Evolutionary conservation across 1,139 yeast species (phyloP).

Genomic region (Tardiomyces depauwii): DNA sequence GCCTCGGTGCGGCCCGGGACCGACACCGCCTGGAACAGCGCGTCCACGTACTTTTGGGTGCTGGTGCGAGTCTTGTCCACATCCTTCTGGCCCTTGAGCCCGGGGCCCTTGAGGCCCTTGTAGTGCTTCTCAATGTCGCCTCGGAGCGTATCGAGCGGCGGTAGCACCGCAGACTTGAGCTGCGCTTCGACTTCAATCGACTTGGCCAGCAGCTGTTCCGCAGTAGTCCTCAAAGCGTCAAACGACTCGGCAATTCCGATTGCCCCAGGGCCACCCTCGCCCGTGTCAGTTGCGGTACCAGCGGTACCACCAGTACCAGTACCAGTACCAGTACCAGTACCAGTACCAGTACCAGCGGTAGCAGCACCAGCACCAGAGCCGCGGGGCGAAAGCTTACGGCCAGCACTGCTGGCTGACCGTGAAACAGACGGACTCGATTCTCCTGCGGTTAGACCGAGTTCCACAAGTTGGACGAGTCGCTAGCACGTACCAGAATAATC

Average conservation of each 20-base stretch:
- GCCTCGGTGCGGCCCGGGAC: conserved; percentile 25
- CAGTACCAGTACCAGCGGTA: conserved; percentile 3
- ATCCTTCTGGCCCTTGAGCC: conserved; percentile 27
- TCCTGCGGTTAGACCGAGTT: no score
- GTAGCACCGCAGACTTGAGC: conserved; percentile 22
- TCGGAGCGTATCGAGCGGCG: conserved; percentile 24
- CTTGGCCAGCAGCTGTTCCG: conserved; percentile 25
- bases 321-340: conserved; percentile 1
- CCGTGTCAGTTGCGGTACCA: conserved; percentile 2
- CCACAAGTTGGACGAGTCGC: no score
- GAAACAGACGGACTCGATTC: neutral
- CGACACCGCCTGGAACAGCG: conserved; percentile 23
- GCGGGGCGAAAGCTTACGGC: conserved; percentile 3
- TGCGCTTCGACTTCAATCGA: conserved; percentile 23
- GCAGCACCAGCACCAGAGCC: conserved; percentile 3
- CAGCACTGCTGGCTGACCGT: conserved; percentile 2
- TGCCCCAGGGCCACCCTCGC: conserved; percentile 1
- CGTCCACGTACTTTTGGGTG: conserved; percentile 29
- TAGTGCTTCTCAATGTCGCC: conserved; percentile 31
- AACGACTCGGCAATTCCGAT: conserved; percentile 27
- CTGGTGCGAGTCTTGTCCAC: conserved; percentile 25
- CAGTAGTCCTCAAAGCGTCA: conserved; percentile 19
- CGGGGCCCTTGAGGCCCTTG: conserved; percentile 27
- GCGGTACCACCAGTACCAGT: conserved; percentile 7
- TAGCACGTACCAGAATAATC: conserved; percentile 8